A percentile compares a stretch with the other conserved stretches of the same genome.
phyloP scores from a whole-genome alignment of 495 filamentous ascomycete genomes.

The Paragyromitra xinjiangensis region DNA sequence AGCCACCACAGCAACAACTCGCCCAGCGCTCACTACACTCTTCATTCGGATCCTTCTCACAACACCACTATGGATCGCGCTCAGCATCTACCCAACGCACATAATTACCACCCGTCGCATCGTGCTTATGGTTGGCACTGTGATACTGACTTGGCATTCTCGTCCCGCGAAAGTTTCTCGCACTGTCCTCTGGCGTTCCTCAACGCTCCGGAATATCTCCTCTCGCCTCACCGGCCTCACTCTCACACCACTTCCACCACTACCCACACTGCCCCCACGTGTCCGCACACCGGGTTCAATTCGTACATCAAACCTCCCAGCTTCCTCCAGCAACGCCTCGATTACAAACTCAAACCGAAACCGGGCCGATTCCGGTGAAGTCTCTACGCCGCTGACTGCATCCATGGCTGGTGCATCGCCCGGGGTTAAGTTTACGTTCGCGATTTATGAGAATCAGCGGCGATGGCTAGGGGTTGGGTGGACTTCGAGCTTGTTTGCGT shows the following conservation, averaged over 20 bases:
- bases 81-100: slow-evolving; percentile 81
- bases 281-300: slow-evolving; percentile 36
- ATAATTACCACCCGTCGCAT: slow-evolving; percentile 89
- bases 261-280: slow-evolving; percentile 52
- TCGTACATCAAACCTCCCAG: slow-evolving; percentile 28
- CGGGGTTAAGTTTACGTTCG: slow-evolving; percentile 93
- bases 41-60: slow-evolving; percentile 88
- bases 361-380: slow-evolving; percentile 31
- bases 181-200: slow-evolving; percentile 89
- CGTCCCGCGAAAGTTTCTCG: slow-evolving; percentile 84
- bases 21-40: slow-evolving; percentile 87
- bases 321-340: slow-evolving; percentile 44
- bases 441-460: slow-evolving; percentile 94
- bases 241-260: slow-evolving; percentile 64
- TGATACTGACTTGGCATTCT: slow-evolving; percentile 89
- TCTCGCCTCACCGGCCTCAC: slow-evolving; percentile 79
- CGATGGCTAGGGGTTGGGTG: slow-evolving; percentile 95
- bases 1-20: slow-evolving; percentile 88
- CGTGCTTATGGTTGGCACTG: slow-evolving; percentile 77
- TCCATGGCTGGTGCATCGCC: slow-evolving; percentile 61
- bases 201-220: slow-evolving; percentile 71
- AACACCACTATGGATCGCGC: slow-evolving; percentile 83
- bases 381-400: slow-evolving; percentile 49
- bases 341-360: slow-evolving; percentile 35
- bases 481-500: slow-evolving; percentile 87